Evolutionary conservation across 2,329 filamentous ascomycete species (phyloP).

Genomic region (Neofusicoccum sp.): DNA sequence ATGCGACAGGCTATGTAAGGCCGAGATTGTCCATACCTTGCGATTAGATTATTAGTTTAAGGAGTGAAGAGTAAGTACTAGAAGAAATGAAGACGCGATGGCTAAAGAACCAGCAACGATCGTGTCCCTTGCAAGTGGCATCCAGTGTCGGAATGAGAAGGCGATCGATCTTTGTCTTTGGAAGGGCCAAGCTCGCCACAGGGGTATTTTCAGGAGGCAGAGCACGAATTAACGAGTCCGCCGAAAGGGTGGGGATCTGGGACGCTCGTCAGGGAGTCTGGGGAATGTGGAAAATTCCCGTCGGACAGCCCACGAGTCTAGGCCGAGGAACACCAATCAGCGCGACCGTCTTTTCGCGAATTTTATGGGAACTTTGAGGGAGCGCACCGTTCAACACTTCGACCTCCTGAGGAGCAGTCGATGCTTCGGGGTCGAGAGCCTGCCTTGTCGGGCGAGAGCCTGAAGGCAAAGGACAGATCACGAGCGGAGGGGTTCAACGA

Average conservation of each 20-base stretch:
- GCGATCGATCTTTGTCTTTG: slow-evolving; percentile 35
- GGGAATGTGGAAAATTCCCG: slow-evolving; percentile 47
- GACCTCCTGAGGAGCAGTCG: slow-evolving; percentile 17
- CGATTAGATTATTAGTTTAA: slow-evolving; percentile 51
- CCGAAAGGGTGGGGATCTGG: slow-evolving; percentile 36
- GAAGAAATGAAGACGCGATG: slow-evolving; percentile 36
- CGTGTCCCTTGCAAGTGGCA: slow-evolving; percentile 47
- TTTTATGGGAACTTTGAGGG: background rate
- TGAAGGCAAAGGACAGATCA: slow-evolving; percentile 14
- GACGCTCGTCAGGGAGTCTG: slow-evolving; percentile 45
- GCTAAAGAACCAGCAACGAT: slow-evolving; percentile 36
- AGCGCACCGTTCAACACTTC: slow-evolving; percentile 16
- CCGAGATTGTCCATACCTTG: slow-evolving; percentile 45
- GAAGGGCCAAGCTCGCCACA: slow-evolving; percentile 38
- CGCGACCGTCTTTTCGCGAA: slow-evolving; percentile 8
- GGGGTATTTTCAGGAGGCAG: slow-evolving; percentile 43
- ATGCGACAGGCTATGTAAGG: slow-evolving; percentile 27
- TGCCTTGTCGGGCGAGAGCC: slow-evolving; percentile 19
- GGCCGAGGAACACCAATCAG: slow-evolving; percentile 32
- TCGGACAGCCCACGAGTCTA: slow-evolving; percentile 33
- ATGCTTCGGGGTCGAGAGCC: slow-evolving; percentile 16
- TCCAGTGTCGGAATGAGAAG: slow-evolving; percentile 44
- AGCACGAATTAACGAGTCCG: slow-evolving; percentile 60
- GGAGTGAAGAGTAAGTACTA: slow-evolving; percentile 40
- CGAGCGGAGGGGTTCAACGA: slow-evolving; percentile 3